A percentile compares a stretch with the other conserved stretches of the same genome.
phyloP scores from a whole-genome alignment of 495 filamentous ascomycete genomes.

The Cryomyces minteri region DNA sequence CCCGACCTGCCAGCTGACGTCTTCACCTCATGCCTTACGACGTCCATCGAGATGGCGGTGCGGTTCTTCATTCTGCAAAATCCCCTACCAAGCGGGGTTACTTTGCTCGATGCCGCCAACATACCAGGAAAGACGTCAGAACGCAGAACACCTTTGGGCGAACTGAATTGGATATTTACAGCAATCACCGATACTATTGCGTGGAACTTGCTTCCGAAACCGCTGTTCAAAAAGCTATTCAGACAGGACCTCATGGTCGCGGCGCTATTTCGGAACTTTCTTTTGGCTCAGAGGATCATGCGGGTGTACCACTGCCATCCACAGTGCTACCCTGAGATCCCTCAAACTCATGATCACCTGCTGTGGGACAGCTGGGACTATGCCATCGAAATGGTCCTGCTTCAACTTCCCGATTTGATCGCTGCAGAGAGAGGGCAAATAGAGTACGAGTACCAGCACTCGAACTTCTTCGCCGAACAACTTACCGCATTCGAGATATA shows the following conservation, averaged over 20 bases:
- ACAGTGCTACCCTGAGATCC: constrained; percentile 71
- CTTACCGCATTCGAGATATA: constrained; percentile 96
- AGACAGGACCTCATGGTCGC: constrained; percentile 98
- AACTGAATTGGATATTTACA: constrained; percentile 98
- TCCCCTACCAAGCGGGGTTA: constrained; percentile 56
- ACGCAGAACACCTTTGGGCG: constrained; percentile 83
- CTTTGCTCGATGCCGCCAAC: constrained; percentile 60
- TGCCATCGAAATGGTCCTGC: constrained; percentile 88
- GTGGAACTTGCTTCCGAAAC: constrained; percentile 80
- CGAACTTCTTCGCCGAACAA: constrained; percentile 91
- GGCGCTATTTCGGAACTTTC: constrained; percentile 87
- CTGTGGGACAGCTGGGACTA: constrained; percentile 97
- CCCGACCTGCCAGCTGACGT: constrained; percentile 86
- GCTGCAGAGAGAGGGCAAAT: constrained; percentile 54
- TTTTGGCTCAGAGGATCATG: constrained; percentile 92
- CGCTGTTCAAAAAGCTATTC: constrained; percentile 90
- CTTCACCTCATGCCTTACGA: constrained; percentile 91
- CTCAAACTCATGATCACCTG: constrained; percentile 80
- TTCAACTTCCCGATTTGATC: constrained; percentile 66
- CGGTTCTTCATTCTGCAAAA: constrained; percentile 91
- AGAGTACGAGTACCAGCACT: constrained; percentile 86
- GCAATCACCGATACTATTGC: constrained; percentile 98
- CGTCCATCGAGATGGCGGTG: constrained; percentile 90
- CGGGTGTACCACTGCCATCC: constrained; percentile 86
- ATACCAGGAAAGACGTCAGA: constrained; percentile 78